Base-by-base conservation (phyloP, 2,329 filamentous ascomycete species). In the Venturia oleaginea region DNA sequence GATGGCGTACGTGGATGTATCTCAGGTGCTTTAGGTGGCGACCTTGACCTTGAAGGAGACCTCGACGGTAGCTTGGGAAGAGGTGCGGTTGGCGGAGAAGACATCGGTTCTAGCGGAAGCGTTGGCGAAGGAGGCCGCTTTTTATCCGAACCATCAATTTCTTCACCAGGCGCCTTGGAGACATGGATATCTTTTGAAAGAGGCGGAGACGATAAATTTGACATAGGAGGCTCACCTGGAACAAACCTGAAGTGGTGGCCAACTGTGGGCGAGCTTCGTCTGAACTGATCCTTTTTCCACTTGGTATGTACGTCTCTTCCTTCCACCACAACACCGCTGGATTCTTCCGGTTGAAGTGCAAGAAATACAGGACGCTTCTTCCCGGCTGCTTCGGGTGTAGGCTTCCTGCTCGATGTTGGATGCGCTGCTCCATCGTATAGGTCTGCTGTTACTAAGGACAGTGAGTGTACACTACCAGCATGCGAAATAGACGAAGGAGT, bases 191-290 rank as follows among this genome's bases (percentile, higher is more conserved):
- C 57, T 38, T 60, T 24, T 15, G 57, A 30, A 13, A 27, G 38
- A 15, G 38, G 19, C 43, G 27, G 57, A 5, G 34, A 6, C 38
- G 60, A 24, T 24, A 34, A 43, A n/a, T 10, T 40, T 40, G 22
- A 22, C n/a, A 37, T 11, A 30, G 63, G 63, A 7, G 63, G 63
- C 55, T 60, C 38, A 15, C 63, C 54, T 4, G 63, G 57, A 10
- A 64, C 38, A n/a, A 51, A 65, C n/a, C n/a, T 62, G 37, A 65
- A 65, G 8, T 62, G 51, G 8, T 65, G 37, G 22, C 64, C 64
- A 15, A 65, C 64, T 7, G 64, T 65, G 4, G 64, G 64, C 24
- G 64, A 65, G 46, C 64, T 65, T 55, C 48, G 64, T 24, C 64
- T 60, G n/a, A 65, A 10, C n/a, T 62, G 64, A 34, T 65, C 64